Percentiles rank a stretch among this genome's conserved stretches.
Evolutionary conservation across 345 rosid species (phyloP).

Genomic region (Angophora floribunda): DNA sequence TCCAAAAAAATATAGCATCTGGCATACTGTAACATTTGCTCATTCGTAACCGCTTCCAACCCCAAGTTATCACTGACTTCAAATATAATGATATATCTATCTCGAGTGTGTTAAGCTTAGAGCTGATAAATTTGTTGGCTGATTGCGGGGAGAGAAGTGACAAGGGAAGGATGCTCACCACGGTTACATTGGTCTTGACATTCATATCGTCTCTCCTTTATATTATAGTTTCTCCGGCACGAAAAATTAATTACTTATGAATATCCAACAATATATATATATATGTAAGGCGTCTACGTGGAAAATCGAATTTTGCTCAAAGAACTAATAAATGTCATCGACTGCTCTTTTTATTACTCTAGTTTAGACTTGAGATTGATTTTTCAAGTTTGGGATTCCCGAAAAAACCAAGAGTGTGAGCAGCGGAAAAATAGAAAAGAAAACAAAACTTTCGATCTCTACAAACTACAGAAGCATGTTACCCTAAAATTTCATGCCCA

Average conservation of each 20-base stretch:
- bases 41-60: background rate
- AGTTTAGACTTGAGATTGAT: background rate
- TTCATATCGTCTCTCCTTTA: conserved; percentile 18
- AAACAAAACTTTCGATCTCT: background rate
- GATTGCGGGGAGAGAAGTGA: conserved; percentile 23
- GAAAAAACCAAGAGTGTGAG: background rate
- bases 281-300: background rate
- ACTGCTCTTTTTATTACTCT: background rate
- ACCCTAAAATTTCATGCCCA: background rate
- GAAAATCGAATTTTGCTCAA: background rate
- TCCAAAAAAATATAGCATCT: too few species aligned
- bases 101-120: background rate
- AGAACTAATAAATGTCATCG: background rate
- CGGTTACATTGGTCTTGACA: conserved; percentile 9
- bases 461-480: background rate
- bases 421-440: background rate
- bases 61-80: background rate
- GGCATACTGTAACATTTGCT: background rate
- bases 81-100: too few species aligned
- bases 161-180: conserved; percentile 34
- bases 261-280: background rate
- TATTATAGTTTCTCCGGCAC: background rate
- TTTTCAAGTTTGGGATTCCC: background rate
- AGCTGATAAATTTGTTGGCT: conserved; percentile 10
- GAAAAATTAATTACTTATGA: background rate